Evolutionary conservation across 2,329 filamentous ascomycete species (phyloP).

Genomic region (Metarhizium humberi): DNA sequence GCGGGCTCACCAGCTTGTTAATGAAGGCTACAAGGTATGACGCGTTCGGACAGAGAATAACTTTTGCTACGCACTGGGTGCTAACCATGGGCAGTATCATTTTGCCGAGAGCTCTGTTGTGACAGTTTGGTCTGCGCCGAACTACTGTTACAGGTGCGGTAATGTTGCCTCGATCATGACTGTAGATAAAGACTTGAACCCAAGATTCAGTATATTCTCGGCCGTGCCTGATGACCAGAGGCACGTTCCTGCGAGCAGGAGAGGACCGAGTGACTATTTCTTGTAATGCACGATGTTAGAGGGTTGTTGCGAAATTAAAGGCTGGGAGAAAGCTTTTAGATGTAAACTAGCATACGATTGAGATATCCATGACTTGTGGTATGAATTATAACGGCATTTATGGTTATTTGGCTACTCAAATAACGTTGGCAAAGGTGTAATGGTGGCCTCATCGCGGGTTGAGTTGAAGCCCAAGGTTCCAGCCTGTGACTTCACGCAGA

Average conservation of each 20-base stretch:
- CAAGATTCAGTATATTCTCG: conserved; percentile 86
- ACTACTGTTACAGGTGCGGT: conserved; percentile 90
- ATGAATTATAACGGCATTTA: conserved; percentile 17
- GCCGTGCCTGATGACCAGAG: conserved; percentile 81
- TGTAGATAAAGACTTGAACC: conserved; percentile 72
- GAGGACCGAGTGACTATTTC: conserved; percentile 63
- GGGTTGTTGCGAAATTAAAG: conserved; percentile 13
- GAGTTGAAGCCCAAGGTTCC: background rate
- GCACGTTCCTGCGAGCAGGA: conserved; percentile 64
- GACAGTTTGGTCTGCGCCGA: conserved; percentile 96
- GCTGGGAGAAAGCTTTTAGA: conserved; percentile 18
- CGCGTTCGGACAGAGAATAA: background rate
- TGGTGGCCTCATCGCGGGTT: background rate
- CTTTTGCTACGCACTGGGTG: background rate
- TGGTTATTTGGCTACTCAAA: conserved; percentile 6
- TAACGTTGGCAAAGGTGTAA: background rate
- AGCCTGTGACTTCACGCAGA: background rate
- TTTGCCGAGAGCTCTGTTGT: conserved; percentile 93
- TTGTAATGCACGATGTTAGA: conserved; percentile 30
- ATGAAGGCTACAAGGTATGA: conserved; percentile 89
- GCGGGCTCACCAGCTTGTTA: conserved; percentile 94
- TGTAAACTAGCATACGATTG: conserved; percentile 33
- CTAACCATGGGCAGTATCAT: conserved; percentile 57
- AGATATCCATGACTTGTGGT: conserved; percentile 29
- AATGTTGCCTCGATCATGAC: conserved; percentile 97